Evolutionary conservation across 192 early-diverging fungal species (phyloP), one percentile per base, ranked within the genome.

Genomic region (Jimgerdemannia lactiflua): DNA sequence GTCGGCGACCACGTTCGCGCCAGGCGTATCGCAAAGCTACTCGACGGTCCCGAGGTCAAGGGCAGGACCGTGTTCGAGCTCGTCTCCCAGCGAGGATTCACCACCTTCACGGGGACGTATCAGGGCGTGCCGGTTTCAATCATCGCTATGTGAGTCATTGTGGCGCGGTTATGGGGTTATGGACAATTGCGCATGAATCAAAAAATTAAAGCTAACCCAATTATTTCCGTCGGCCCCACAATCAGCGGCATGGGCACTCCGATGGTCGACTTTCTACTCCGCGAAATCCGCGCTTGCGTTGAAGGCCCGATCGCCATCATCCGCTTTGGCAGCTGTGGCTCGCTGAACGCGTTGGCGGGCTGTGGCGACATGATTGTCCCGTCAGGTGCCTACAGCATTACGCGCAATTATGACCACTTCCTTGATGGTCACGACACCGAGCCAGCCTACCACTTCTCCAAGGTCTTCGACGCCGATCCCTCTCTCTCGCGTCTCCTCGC

Each of bases 261-360:
- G 3, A 95, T 95, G 91, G 94, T 94, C 90, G 96, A 98, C 79
- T 94, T 98, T 73, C 92, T 98, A 75, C 89, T 98, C 18, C 88
- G 96, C 29, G 96, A 98, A 80, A 86, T 88, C 29, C 87, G 96
- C 54, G 92, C 93, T 44, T 90, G 95, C 4, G 88, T 91, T 4
- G 76, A 87, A 10, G 96, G 96, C 0, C 91, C 92, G 3, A 72
- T 98, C 75, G 75, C 85, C 14, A 94, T 97, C 29, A 89, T 96
- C 65, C 83, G 96, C 40, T 89, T 97, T 70, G 96, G 96, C 0
- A 94, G 94, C 4, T 98, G 96, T 70, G 95, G 95, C 6, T 92
- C 91, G 40, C 83, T 96, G 41, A 87, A 87, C 1, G 43, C 74
- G 3, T 43, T 20, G 3, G 84, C 87, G 4, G 71, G 66, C 2